Conservation (phyloP, 2,329 filamentous ascomycete species). For the Dactylellina drechsleri region DNA sequence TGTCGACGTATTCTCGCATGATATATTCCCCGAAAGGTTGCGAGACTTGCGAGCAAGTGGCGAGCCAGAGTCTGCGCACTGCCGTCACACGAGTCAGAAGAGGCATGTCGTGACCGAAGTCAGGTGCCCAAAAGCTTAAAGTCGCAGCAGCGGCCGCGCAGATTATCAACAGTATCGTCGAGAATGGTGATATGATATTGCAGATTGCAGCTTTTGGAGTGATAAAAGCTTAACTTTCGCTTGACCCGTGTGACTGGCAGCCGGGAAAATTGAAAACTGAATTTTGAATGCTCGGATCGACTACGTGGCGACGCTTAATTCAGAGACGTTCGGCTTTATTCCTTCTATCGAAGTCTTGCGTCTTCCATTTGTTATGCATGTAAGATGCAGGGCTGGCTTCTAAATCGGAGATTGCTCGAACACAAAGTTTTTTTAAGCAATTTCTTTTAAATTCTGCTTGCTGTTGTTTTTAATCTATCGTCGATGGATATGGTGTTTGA, state of each 20-base stretch:
- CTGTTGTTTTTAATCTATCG: neutral
- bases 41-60: neutral
- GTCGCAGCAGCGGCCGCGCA: neutral
- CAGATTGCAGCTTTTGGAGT: slow-evolving; percentile 25
- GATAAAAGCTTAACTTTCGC: slow-evolving; percentile 55
- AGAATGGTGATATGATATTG: slow-evolving; percentile 24
- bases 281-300: slow-evolving; percentile 20
- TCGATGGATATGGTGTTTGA: slow-evolving; percentile 1
- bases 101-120: slow-evolving; percentile 17
- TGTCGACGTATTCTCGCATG: slow-evolving; percentile 10
- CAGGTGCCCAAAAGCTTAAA: slow-evolving; percentile 33
- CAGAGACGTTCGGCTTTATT: slow-evolving; percentile 14
- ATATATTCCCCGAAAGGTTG: slow-evolving; percentile 12
- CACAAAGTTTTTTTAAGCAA: slow-evolving; percentile 26
- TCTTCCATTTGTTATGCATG: slow-evolving; percentile 44
- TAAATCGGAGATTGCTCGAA: slow-evolving; percentile 16
- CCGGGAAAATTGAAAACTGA: neutral
- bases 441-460: neutral
- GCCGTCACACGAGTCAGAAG: neutral
- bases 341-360: slow-evolving; percentile 39
- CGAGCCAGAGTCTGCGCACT: neutral
- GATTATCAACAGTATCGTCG: slow-evolving; percentile 5
- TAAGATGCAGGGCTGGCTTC: neutral
- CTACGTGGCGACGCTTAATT: slow-evolving; percentile 53
- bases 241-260: slow-evolving; percentile 43